These are phyloP conservation scores for Xylaria longipes DNA, from an alignment of 495 filamentous ascomycete genomes.

Conservation along the genomic window DNA sequence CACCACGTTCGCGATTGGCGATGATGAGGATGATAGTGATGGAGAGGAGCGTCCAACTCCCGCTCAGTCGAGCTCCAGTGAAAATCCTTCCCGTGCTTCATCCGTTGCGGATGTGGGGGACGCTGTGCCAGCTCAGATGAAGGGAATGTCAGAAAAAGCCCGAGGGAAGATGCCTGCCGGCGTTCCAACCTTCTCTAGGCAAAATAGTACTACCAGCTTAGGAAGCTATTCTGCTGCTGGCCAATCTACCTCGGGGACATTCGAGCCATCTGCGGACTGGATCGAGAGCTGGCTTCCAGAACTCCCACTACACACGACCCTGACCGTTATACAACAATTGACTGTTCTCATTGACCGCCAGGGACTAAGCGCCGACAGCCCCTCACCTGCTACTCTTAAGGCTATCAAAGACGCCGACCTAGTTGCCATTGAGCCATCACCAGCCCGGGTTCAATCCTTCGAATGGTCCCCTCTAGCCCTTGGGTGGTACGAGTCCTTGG, in stretches of 20 bases:
- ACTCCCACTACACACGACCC: slow-evolving; percentile 87
- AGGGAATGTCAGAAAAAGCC: slow-evolving; percentile 98
- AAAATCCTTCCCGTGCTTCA: slow-evolving; percentile 71
- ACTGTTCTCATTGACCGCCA: slow-evolving; percentile 54
- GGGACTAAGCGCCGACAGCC: slow-evolving; percentile 42
- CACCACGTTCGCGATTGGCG: slow-evolving; percentile 86
- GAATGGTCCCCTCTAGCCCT: slow-evolving; percentile 92
- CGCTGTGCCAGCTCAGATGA: slow-evolving; percentile 83
- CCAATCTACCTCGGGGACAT: slow-evolving; percentile 60
- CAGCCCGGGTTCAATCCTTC: slow-evolving; percentile 84
- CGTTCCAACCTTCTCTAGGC: slow-evolving; percentile 80
- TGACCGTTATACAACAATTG: slow-evolving; percentile 76
- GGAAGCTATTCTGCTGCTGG: slow-evolving; percentile 65
- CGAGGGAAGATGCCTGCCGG: slow-evolving; percentile 96
- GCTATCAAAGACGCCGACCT: slow-evolving; percentile 52
- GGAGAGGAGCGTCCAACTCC: slow-evolving; percentile 72
- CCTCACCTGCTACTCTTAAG: slow-evolving; percentile 44
- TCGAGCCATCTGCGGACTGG: slow-evolving; percentile 80
- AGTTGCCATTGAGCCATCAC: slow-evolving; percentile 73
- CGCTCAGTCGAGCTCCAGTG: slow-evolving; percentile 72
- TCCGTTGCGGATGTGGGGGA: slow-evolving; percentile 81
- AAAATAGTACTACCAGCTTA: slow-evolving; percentile 89
- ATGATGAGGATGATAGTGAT: slow-evolving; percentile 78
- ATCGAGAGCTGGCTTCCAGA: slow-evolving; percentile 95
- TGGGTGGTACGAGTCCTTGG: slow-evolving; percentile 93